A percentile compares a stretch with the other conserved stretches of the same genome.
Conservation (phyloP, 441 rosid genomes). For the Croton laevigatus region DNA sequence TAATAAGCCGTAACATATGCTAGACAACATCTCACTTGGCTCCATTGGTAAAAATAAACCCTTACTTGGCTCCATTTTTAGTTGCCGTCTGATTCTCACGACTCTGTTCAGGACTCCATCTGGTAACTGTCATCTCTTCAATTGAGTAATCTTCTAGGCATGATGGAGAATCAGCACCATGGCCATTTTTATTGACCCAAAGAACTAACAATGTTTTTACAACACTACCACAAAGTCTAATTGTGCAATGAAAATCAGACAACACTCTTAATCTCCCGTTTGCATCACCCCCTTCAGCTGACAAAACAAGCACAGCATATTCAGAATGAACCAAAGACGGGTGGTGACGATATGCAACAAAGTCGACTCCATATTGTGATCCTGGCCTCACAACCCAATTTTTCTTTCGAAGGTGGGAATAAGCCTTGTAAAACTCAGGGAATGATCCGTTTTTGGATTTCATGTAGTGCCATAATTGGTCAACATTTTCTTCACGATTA, state of each 20-base stretch:
- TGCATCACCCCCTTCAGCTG: slow-evolving; percentile 29
- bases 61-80: slow-evolving; percentile 24
- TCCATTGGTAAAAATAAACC: too few species aligned
- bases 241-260: slow-evolving; percentile 53
- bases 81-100: slow-evolving; percentile 40
- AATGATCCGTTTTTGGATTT: slow-evolving; percentile 39
- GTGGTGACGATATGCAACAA: slow-evolving; percentile 57
- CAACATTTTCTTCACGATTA: slow-evolving; percentile 21
- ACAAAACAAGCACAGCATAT: slow-evolving; percentile 47
- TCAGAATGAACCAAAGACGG: slow-evolving; percentile 74
- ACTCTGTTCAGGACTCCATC: slow-evolving; percentile 62
- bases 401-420: slow-evolving; percentile 47
- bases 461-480: slow-evolving; percentile 43
- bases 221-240: slow-evolving; percentile 56
- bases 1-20: too few species aligned
- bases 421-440: slow-evolving; percentile 52
- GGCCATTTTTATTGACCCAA: slow-evolving; percentile 28
- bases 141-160: slow-evolving; percentile 41
- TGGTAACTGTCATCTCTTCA: slow-evolving; percentile 45
- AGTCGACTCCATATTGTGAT: slow-evolving; percentile 63
- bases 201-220: slow-evolving; percentile 52
- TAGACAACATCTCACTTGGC: too few species aligned
- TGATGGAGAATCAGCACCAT: slow-evolving; percentile 29
- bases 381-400: slow-evolving; percentile 70
- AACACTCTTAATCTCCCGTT: slow-evolving; percentile 49